phyloP scores from a whole-genome alignment of 352 stramenopile species.

The Globisporangium lucens region DNA sequence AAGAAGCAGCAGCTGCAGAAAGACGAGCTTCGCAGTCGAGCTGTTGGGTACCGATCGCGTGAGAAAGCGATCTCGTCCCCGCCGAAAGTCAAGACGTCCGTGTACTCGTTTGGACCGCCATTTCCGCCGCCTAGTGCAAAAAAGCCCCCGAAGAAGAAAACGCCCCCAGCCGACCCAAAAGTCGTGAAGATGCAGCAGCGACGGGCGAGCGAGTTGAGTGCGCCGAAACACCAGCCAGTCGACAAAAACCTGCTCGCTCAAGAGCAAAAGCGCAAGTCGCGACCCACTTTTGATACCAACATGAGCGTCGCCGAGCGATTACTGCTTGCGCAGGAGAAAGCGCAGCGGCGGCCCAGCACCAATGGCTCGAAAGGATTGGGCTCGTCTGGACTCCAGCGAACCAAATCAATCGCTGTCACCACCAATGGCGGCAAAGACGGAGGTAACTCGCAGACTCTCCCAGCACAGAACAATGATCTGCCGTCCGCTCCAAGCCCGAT shows the following conservation, averaged over 20 bases:
- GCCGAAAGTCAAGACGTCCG: slow-evolving; percentile 42
- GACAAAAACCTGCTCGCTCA: slow-evolving; percentile 56
- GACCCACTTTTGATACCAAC: slow-evolving; percentile 51
- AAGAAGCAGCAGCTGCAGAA: slow-evolving; percentile 61
- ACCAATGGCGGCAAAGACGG: neutral
- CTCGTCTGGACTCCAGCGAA: slow-evolving; percentile 4
- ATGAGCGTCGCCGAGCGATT: slow-evolving; percentile 68
- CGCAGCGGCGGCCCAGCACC: slow-evolving; percentile 26
- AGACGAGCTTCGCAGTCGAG: slow-evolving; percentile 66
- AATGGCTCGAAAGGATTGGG: neutral
- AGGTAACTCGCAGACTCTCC: neutral
- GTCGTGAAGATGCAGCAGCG: slow-evolving; percentile 51
- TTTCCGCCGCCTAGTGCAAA: slow-evolving; percentile 29
- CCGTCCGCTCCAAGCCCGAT: neutral
- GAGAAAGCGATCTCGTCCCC: slow-evolving; percentile 58
- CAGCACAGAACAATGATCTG: neutral
- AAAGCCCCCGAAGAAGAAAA: slow-evolving; percentile 42
- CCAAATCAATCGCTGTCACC: neutral
- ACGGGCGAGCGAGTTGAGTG: slow-evolving; percentile 56
- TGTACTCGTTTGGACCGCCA: slow-evolving; percentile 48
- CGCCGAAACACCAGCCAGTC: slow-evolving; percentile 55
- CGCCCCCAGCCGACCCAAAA: slow-evolving; percentile 24
- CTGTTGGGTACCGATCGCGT: slow-evolving; percentile 52
- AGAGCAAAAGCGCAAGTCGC: slow-evolving; percentile 58
- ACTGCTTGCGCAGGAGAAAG: slow-evolving; percentile 51